Evolutionary conservation across 2,329 filamentous ascomycete genomes (phyloP).

Genomic region (Cordyceps pruinosa): DNA sequence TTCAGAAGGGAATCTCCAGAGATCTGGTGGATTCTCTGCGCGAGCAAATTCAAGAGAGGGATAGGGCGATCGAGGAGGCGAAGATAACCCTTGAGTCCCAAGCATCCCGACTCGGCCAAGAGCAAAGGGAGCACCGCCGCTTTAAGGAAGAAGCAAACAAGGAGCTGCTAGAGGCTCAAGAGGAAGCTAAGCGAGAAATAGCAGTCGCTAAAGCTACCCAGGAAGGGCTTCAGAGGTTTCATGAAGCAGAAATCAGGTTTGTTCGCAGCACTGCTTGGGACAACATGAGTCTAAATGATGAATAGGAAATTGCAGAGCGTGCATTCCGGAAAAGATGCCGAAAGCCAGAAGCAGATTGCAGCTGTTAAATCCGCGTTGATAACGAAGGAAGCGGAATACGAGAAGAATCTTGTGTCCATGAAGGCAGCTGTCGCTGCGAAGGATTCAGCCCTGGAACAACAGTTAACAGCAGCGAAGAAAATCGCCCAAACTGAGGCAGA

Average conservation of each 20-base stretch:
- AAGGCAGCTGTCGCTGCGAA: conserved; percentile 4
- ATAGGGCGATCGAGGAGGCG: conserved; percentile 41
- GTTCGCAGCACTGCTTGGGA: conserved; percentile 12
- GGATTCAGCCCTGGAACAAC: conserved; percentile 30
- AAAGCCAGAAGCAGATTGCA: conserved; percentile 24
- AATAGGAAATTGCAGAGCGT: conserved; percentile 27
- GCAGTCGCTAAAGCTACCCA: conserved; percentile 43
- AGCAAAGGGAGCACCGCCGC: conserved; percentile 64
- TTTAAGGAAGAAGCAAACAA: conserved; percentile 51
- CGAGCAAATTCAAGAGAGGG: conserved; percentile 67
- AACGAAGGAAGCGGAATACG: conserved; percentile 27
- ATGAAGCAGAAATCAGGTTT: conserved; percentile 58
- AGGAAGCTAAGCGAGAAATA: conserved; percentile 39
- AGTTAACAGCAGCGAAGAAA: conserved; percentile 41
- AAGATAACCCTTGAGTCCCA: conserved; percentile 41
- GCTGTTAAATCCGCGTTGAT: conserved; percentile 17
- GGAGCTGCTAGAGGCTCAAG: conserved; percentile 36
- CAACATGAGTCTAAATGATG: conserved; percentile 15
- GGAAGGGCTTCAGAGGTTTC: conserved; percentile 61
- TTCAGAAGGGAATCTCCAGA: conserved; percentile 86
- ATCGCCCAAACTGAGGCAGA: conserved; percentile 42
- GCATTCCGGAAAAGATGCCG: conserved; percentile 22
- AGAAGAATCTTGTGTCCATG: conserved; percentile 20
- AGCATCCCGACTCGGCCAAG: conserved; percentile 57
- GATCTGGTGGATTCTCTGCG: conserved; percentile 84